phyloP scores from a whole-genome alignment of 441 rosid genomes.

The Populus hybrid region DNA sequence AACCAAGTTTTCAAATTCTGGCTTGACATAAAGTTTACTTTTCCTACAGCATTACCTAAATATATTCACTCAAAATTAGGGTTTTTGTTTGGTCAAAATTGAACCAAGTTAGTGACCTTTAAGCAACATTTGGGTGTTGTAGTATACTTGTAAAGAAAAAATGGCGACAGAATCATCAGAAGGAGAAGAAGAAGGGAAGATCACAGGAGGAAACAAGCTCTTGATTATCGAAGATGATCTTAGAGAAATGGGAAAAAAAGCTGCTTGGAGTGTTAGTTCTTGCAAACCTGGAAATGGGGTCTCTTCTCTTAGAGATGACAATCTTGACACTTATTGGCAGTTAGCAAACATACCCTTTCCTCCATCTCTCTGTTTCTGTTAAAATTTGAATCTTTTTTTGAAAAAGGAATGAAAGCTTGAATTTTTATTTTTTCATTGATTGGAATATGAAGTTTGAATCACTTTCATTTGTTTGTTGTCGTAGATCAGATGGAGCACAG shows the following conservation, averaged over 20 bases:
- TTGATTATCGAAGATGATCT: slow-evolving; percentile 70
- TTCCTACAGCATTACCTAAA: not conserved
- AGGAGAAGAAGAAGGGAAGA: slow-evolving; percentile 89
- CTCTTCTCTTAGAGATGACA: slow-evolving; percentile 81
- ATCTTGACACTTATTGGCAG: slow-evolving; percentile 91
- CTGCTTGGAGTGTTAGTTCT: slow-evolving; percentile 97
- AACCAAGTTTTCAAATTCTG: not conserved
- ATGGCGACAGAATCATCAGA: slow-evolving; percentile 93
- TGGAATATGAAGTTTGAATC: not conserved
- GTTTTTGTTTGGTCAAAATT: not conserved
- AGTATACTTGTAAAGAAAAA: slow-evolving; percentile 1
- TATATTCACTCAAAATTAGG: not conserved
- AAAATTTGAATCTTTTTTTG: not conserved
- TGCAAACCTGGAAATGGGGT: slow-evolving; percentile 93
- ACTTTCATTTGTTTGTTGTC: not conserved
- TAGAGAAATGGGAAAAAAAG: slow-evolving; percentile 90
- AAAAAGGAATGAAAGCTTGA: not conserved
- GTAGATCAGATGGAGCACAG: slow-evolving; percentile 93
- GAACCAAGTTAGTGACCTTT: not conserved
- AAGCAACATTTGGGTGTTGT: not conserved
- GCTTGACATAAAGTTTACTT: not conserved
- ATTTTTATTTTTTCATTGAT: not conserved
- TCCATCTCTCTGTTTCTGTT: not conserved
- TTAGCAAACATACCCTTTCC: slow-evolving; percentile 17
- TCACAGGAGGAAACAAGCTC: slow-evolving; percentile 66